Base-by-base conservation (phyloP, 177 flowering plant genomes). In the Telopea speciosissima region DNA sequence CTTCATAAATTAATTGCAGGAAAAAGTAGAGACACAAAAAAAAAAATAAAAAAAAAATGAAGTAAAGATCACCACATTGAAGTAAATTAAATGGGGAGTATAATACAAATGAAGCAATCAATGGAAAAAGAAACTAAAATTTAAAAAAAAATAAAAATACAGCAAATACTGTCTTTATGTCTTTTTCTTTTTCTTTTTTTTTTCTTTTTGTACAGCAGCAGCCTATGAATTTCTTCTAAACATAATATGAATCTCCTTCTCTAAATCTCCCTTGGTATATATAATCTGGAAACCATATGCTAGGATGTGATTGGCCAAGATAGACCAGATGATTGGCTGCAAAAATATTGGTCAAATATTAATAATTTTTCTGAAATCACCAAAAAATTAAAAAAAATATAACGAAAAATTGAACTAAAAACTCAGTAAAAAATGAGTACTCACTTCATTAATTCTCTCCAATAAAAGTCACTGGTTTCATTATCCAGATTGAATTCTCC, bases 391-490 rank as follows among this genome's bases (percentile, higher is more conserved):
- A 42, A 42, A 14, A 63, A n/a, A 45, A 25, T 3, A 6, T 24
- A 42, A 4, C 23, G 26, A 22, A 52, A 23, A 49, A 24, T 62
- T 8, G 28, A 3, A 49, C 7, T 5, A 12, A 49, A 49, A 49
- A 49, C 19, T 28, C 31, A 12, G 8, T 11, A 49, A 16, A 44
- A 49, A 49, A 16, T 6, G 14, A 49, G 4, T 65, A 68, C 84
- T 65, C 82, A 85, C 85, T 79, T 76, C 33, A 85, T 73, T 42
- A 87, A 63, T 58, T 87, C 80, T 70, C 63, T 77, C 87, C 87
- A 84, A 63, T 73, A 77, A 60, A 77, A 73, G 25, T 52, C 80
- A 69, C 71, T 70, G 25, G 72, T 58, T 33, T 81, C 83, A 76
- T 85, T 81, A 69, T 81, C 87, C 60, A 85, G 24, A 67, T 70